Base-by-base conservation (phyloP, 331 rosid genomes). In the Malus hybrid region DNA sequence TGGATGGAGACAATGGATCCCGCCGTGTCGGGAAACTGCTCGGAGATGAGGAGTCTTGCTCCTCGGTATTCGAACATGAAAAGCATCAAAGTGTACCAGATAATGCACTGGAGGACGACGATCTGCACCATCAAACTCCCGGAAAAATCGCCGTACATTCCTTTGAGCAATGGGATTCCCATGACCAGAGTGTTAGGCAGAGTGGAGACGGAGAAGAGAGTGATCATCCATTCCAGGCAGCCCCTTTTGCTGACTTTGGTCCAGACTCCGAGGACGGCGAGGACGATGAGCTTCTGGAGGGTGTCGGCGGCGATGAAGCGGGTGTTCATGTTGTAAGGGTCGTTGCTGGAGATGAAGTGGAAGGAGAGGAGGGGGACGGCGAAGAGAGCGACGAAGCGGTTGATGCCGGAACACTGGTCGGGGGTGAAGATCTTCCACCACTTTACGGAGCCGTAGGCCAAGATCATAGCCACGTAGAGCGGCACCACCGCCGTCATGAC, bases 351-450 rank as follows among this genome's bases (percentile, higher is more conserved):
- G 59, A 93, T 93, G 88, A 93, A 93, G 67, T 90, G 96, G 86
- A 93, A 93, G 1, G 98, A 93, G 5, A 93, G 94, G 0, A 93
- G 88, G 0, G 98, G 98, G 5, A 90, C 98, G 0, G 98, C 98
- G 52, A 93, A 90, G 4, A 93, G 89, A 5, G 98, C 98, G 0
- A 93, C 98, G 31, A 93, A 93, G 0, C 98, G 86, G 83, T 93
- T 93, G 84, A 93, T 93, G 5, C 98, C 98, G 1, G 95, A 90
- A 68, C 97, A 93, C 61, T 93, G 97, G 76, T 93, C 94, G 0
- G 97, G 96, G 6, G 90, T 81, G 85, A 93, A 93, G 73, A 93
- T 93, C 71, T 93, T 90, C 97, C 96, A 93, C 97, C 97, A 90
- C 81, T 90, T 90, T 2, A 93, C 97, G 0, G 97, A 93, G 42